Evolutionary conservation across 2,329 filamentous ascomycete species (phyloP).

Genomic region (Emergomyces orientalis): DNA sequence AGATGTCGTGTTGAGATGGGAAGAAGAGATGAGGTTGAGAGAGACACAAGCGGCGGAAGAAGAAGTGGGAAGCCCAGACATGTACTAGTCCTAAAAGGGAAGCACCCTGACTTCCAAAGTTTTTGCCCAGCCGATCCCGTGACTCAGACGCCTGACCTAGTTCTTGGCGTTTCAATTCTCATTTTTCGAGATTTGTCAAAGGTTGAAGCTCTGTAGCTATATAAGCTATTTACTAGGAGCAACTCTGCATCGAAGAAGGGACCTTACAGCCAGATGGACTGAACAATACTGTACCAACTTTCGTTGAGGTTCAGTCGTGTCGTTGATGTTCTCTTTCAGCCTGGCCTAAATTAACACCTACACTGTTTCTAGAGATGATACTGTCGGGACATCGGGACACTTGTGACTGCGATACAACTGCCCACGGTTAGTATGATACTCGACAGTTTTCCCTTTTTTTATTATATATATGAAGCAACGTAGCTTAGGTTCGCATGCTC

Average conservation of each 20-base stretch:
- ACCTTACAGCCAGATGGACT: neutral
- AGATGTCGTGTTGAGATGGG: neutral
- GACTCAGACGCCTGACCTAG: no score
- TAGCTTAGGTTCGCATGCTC: neutral
- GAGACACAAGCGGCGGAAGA: neutral
- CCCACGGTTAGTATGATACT: neutral
- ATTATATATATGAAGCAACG: neutral
- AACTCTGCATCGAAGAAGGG: neutral
- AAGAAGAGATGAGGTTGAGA: neutral
- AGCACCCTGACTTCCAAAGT: no score
- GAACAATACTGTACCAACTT: neutral
- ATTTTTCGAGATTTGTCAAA: no score
- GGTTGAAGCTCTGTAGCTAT: no score
- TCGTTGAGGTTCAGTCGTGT: neutral
- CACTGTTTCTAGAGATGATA: neutral
- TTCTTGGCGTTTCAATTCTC: no score
- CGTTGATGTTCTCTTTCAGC: neutral
- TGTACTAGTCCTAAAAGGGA: neutral
- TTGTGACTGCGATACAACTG: neutral
- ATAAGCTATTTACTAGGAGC: neutral
- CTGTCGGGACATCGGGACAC: neutral
- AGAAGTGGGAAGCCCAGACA: neutral
- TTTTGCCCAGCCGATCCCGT: no score
- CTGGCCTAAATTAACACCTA: neutral
- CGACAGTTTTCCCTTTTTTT: neutral